Evolutionary conservation across 495 filamentous ascomycete species (phyloP), one percentile per base, ranked within the genome.

Genomic region (Penicillium antarcticum): DNA sequence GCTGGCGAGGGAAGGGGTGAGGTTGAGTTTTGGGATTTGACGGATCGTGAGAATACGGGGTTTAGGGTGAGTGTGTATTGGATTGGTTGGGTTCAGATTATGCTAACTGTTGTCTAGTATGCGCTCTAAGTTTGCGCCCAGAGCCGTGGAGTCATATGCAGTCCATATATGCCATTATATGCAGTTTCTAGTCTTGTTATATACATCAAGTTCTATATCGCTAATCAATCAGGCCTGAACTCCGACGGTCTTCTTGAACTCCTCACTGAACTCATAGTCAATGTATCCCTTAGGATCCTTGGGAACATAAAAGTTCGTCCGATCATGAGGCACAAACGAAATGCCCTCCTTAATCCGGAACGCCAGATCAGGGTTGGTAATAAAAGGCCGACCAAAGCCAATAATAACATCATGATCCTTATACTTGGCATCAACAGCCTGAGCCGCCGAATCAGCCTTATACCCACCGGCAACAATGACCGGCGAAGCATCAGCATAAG

Each of bases 331-430:
- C 19, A 62, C 71, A 33, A 90, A 66, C 23, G 66, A 59, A 35
- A 89, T 71, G 0, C 78, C 79, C 40, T 84, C 60, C 65, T 76
- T 65, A 9, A 91, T 48, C 46, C 82, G 72, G 58, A 82, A 88
- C 2, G 79, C 72, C 57, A 94, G 59, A 65, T 92, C 88, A 2
- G 88, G 88, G 48, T 80, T 92, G 48, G 84, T 72, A 47, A 87
- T 86, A 55, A 83, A 92, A 32, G 71, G 75, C 34, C 84, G 63
- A 16, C 87, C 87, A 66, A 87, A 87, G 0, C 74, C 78, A 48
- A 81, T 62, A 1, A 77, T 57, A 18, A 81, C 63, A 41, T 87
- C 72, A 56, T 75, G 68, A 21, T 77, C 75, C 51, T 68, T 63
- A 55, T 81, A 82, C 37, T 80, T 57, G 34, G 73, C 61, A 55